These are phyloP conservation scores for Taxillus chinensis DNA, from an alignment of 164 flowering plant species.

Conservation along the genomic window DNA sequence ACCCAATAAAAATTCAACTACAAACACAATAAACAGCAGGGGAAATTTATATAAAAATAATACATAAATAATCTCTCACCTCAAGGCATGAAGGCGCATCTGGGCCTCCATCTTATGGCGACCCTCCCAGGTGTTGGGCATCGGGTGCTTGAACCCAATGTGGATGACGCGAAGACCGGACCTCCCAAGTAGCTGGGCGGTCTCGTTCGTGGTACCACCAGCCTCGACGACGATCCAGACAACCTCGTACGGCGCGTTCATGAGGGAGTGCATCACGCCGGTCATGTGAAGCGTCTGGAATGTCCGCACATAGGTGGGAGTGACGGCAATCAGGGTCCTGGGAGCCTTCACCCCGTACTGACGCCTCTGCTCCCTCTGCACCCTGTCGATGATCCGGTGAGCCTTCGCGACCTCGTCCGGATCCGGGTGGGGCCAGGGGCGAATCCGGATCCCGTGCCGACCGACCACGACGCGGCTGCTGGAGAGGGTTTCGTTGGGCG, in stretches of 20 bases:
- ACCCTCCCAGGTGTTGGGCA: conserved; percentile 69
- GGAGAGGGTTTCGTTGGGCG: conserved; percentile 16
- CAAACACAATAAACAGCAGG: neutral
- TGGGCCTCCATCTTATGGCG: conserved; percentile 56
- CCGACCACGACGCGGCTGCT: conserved; percentile 74
- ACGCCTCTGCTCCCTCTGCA: conserved; percentile 76
- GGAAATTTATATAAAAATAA: too few relatives aligned
- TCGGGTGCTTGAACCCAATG: conserved; percentile 44
- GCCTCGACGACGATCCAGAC: conserved; percentile 94
- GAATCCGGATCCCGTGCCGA: conserved; percentile 81
- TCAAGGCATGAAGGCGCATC: conserved; percentile 75
- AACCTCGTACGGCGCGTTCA: conserved; percentile 71
- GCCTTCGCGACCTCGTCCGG: conserved; percentile 81
- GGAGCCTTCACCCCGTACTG: conserved; percentile 73
- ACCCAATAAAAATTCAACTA: conserved; percentile 9
- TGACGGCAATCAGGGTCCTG: conserved; percentile 57
- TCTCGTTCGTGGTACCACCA: conserved; percentile 69
- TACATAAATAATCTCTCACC: conserved; percentile 24
- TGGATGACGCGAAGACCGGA: conserved; percentile 49
- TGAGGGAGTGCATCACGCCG: conserved; percentile 82
- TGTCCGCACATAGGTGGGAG: conserved; percentile 85
- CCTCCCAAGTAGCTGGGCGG: conserved; percentile 46
- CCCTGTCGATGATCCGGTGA: conserved; percentile 75
- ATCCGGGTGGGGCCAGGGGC: conserved; percentile 94
- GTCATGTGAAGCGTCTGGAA: conserved; percentile 86